Conservation (phyloP, 2,329 filamentous ascomycete genomes). For the Chaetomiaceae sp. region DNA sequence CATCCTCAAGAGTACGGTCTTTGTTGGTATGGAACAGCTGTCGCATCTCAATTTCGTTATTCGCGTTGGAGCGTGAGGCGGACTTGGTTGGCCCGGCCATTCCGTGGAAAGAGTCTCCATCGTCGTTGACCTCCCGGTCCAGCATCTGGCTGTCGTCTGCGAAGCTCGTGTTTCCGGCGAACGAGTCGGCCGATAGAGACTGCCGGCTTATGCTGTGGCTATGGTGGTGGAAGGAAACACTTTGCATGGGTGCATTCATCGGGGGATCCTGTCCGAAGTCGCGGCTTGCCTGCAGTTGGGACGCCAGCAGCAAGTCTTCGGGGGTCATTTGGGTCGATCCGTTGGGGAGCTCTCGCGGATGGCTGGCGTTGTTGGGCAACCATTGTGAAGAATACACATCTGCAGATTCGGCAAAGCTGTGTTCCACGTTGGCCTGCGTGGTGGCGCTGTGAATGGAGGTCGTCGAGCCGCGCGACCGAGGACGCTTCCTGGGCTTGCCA, state of each 20-base stretch:
- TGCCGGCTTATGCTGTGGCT: constrained; percentile 41
- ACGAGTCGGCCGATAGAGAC: constrained; percentile 52
- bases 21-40: constrained; percentile 68
- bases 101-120: constrained; percentile 49
- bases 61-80: constrained; percentile 63
- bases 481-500: constrained; percentile 45
- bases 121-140: constrained; percentile 56
- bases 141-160: constrained; percentile 58
- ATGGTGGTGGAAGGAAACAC: constrained; percentile 42
- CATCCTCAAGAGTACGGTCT: constrained; percentile 62
- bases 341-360: constrained; percentile 41
- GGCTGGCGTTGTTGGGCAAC: constrained; percentile 42
- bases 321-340: constrained; percentile 46
- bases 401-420: constrained; percentile 41
- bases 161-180: constrained; percentile 49
- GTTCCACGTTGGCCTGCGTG: constrained; percentile 50
- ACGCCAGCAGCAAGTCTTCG: constrained; percentile 56
- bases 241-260: constrained; percentile 45
- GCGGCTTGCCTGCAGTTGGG: constrained; percentile 50
- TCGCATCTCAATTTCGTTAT: constrained; percentile 76
- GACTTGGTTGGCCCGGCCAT: constrained; percentile 48
- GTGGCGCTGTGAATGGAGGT: constrained; percentile 52
- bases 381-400: constrained; percentile 49
- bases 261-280: constrained; percentile 47
- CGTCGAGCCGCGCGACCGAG: constrained; percentile 53